Conservation (phyloP, 2,329 filamentous ascomycete genomes). For the Verticillium albo-atrum region DNA sequence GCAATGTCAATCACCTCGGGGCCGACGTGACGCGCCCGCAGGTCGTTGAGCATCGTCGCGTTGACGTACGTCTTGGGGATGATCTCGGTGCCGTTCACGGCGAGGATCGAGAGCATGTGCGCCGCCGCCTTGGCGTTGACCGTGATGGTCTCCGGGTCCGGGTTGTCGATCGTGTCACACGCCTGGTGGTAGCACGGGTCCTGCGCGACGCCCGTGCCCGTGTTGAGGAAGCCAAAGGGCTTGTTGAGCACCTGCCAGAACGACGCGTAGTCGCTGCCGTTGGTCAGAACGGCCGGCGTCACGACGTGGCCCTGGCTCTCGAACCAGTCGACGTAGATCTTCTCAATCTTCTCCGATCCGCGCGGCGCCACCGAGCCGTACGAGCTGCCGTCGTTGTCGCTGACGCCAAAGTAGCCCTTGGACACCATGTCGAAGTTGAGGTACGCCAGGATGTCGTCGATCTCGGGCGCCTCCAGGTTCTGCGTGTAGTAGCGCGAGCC, state of each 20-base stretch:
- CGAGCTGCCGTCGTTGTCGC: slow-evolving; percentile 28
- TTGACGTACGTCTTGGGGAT: slow-evolving; percentile 24
- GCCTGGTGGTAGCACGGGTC: slow-evolving; percentile 28
- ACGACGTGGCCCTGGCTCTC: slow-evolving; percentile 24
- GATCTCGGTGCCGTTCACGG: slow-evolving; percentile 22
- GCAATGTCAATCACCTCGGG: slow-evolving; percentile 18
- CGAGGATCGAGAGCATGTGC: slow-evolving; percentile 24
- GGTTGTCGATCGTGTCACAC: slow-evolving; percentile 34
- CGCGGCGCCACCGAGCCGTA: slow-evolving; percentile 29
- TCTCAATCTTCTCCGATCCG: slow-evolving; percentile 25
- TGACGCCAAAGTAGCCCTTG: slow-evolving; percentile 29
- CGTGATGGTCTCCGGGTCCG: slow-evolving; percentile 29
- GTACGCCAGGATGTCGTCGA: slow-evolving; percentile 31
- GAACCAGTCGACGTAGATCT: slow-evolving; percentile 28
- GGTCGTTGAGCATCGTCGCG: slow-evolving; percentile 15
- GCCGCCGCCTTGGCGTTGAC: slow-evolving; percentile 28
- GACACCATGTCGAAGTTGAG: slow-evolving; percentile 39
- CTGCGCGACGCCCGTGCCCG: slow-evolving; percentile 50
- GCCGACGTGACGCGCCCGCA: slow-evolving; percentile 12
- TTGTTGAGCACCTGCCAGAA: slow-evolving; percentile 51
- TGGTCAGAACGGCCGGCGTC: slow-evolving; percentile 23
- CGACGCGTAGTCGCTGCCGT: slow-evolving; percentile 56
- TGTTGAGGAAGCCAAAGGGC: slow-evolving; percentile 54
- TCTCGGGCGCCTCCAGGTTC: slow-evolving; percentile 23
- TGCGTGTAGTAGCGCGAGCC: slow-evolving; percentile 31